Evolutionary conservation across 768 basidiomycete genomes (phyloP).

Genomic region (Boletus tylopilopsis): DNA sequence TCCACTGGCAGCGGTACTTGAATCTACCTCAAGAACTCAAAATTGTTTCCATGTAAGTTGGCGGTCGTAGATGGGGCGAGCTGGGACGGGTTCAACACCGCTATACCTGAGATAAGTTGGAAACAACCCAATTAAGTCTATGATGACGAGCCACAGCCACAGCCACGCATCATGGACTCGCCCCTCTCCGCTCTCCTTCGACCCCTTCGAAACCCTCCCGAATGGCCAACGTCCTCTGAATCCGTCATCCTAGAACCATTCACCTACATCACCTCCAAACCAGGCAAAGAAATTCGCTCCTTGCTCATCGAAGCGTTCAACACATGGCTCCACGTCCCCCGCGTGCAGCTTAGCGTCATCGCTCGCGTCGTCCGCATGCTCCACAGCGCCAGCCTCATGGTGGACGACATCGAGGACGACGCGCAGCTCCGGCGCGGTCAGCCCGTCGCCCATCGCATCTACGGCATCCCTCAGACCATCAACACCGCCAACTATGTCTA

Average conservation of each 20-base stretch:
- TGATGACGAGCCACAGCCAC: too few species aligned
- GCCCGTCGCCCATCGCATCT: constrained; percentile 93
- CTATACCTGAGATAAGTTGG: too few species aligned
- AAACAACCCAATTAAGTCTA: too few species aligned
- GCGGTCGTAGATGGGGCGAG: too few species aligned
- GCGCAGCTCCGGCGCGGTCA: constrained; percentile 82
- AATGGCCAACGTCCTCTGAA: constrained; percentile 37
- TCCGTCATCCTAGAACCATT: constrained; percentile 75
- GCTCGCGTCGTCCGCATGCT: constrained; percentile 87
- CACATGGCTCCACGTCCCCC: constrained; percentile 80
- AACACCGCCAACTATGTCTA: constrained; percentile 97
- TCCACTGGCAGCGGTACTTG: too few species aligned
- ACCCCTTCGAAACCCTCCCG: constrained; percentile 16
- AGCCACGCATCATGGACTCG: constrained; percentile 5
- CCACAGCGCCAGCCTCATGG: constrained; percentile 91
- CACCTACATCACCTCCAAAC: constrained; percentile 75
- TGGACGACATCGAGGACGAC: constrained; percentile 94
- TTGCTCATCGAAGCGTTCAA: constrained; percentile 93
- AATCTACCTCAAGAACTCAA: too few species aligned
- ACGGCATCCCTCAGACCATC: constrained; percentile 94
- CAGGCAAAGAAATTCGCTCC: constrained; percentile 90
- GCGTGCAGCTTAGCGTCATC: constrained; percentile 67
- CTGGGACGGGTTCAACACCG: too few species aligned
- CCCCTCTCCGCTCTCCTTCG: constrained; percentile 16
- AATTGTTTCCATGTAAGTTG: too few species aligned